These are phyloP conservation scores for Datisca glomerata DNA, from an alignment of 306 rosid species.

Conservation along the genomic window DNA sequence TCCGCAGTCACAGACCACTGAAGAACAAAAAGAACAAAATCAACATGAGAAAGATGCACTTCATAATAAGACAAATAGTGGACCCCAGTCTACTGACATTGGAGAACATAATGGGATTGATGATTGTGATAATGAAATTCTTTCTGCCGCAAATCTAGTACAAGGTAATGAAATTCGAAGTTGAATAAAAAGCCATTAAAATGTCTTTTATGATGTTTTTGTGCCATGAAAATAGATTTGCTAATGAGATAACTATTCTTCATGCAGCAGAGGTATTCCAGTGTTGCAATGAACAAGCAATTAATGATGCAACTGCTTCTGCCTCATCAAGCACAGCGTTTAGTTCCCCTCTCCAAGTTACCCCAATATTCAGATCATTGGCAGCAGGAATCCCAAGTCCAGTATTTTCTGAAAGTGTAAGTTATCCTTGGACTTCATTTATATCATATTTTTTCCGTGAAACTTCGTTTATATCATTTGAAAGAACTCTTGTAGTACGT, in stretches of 20 bases:
- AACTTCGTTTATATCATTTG: too few species aligned
- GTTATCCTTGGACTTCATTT: constrained; percentile 21
- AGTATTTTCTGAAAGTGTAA: constrained; percentile 96
- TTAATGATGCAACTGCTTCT: constrained; percentile 29
- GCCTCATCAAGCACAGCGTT: constrained; percentile 47
- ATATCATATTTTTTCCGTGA: too few species aligned
- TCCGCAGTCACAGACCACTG: constrained; percentile 34
- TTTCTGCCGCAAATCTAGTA: not conserved
- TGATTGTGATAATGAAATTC: not conserved
- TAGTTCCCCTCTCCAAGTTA: constrained; percentile 80
- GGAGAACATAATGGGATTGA: constrained; percentile 3
- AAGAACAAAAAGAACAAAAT: constrained; percentile 34
- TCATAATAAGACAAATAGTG: constrained; percentile 28
- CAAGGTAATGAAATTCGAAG: not conserved
- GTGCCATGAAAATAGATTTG: not conserved
- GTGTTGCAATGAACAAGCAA: constrained; percentile 36
- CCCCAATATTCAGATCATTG: constrained; percentile 85
- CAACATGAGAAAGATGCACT: constrained; percentile 25
- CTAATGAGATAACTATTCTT: not conserved
- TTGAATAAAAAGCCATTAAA: not conserved
- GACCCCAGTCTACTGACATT: constrained; percentile 21
- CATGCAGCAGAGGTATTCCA: constrained; percentile 43
- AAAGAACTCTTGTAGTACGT: not conserved
- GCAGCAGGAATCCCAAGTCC: constrained; percentile 99
- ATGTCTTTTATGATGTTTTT: not conserved